Evolutionary conservation across 106 monocot genomes (phyloP), one percentile per base, ranked within the genome.

Genomic region (Dendrobium officinale): DNA sequence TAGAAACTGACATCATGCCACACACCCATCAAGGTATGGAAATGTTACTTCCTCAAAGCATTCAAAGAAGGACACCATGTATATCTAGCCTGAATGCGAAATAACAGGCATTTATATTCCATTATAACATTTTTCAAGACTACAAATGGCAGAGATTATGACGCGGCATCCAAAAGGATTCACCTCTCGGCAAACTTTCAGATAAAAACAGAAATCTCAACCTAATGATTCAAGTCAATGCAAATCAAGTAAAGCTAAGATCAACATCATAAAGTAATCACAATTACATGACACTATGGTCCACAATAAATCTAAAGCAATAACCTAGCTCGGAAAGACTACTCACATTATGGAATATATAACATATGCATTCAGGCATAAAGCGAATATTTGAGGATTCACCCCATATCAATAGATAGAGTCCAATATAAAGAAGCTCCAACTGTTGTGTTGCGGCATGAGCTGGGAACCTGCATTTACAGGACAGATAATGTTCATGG

Each of bases 331-430:
- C 17, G 4, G 49, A 76, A 70, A 77, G 20, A 78, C 31, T 75
- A 87, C 92, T 75, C 88, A 96, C 96, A 79, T 82, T 77, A 54
- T 96, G 93, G 77, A 96, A 94, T 56, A 96, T 96, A 80, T 93
- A 96, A 64, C 96, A 93, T 51, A 96, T 75, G 80, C 96, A 96
- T 77, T 96, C 96, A 82, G 96, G 96, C 96, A 97, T 94, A 79
- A 97, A 97, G 37, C 97, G 88, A 83, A 97, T 86, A 88, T 97
- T 97, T 67, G 97, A 94, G 80, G 97, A 92, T 92, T 97, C 97
- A 81, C 97, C 97, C 97, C 97, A 97, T 37, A 97, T 97, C 67
- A 97, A 88, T 77, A 97, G 81, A 85, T 94, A 94, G 55, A 97
- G 66, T 7, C 92, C 94, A 81, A 97, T 92, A 77, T 94, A 94